These are phyloP conservation scores for Symbiodinium natans DNA, from an alignment of 73 alveolate species.

Conservation along the genomic window DNA sequence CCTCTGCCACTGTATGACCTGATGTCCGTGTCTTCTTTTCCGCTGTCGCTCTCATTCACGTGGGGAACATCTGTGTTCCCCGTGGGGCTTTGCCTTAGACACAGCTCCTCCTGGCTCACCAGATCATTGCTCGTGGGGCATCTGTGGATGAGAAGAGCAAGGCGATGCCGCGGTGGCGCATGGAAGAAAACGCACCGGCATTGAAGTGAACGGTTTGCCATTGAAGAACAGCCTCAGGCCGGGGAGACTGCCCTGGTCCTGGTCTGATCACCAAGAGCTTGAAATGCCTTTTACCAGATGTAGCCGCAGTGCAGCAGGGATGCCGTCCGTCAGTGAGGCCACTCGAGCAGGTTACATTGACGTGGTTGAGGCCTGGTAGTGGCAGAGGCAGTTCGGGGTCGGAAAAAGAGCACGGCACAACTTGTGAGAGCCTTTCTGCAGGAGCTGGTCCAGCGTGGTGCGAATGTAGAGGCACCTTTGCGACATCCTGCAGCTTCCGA, in stretches of 20 bases:
- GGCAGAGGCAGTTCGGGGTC: too few species aligned
- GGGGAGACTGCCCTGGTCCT: neutral
- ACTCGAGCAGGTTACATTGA: neutral
- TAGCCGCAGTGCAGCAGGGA: too few species aligned
- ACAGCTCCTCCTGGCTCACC: too few species aligned
- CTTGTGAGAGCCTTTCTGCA: neutral
- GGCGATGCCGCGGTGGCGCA: too few species aligned
- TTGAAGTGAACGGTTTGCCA: too few species aligned
- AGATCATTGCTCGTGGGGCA: neutral
- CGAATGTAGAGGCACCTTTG: neutral
- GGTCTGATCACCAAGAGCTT: neutral
- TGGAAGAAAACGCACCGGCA: too few species aligned
- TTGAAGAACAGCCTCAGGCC: neutral
- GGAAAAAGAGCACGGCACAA: neutral
- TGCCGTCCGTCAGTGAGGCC: neutral
- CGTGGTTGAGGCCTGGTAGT: neutral
- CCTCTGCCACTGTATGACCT: too few species aligned
- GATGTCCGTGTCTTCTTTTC: too few species aligned
- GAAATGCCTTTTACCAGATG: neutral
- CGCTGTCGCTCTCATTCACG: too few species aligned
- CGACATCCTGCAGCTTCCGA: neutral
- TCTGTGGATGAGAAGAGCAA: neutral
- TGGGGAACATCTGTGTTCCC: too few species aligned
- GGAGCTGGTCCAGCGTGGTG: conserved; percentile 13
- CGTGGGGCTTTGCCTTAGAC: neutral